Evolutionary conservation across 2,329 filamentous ascomycete species (phyloP).

Genomic region (Penicillium thymicola): DNA sequence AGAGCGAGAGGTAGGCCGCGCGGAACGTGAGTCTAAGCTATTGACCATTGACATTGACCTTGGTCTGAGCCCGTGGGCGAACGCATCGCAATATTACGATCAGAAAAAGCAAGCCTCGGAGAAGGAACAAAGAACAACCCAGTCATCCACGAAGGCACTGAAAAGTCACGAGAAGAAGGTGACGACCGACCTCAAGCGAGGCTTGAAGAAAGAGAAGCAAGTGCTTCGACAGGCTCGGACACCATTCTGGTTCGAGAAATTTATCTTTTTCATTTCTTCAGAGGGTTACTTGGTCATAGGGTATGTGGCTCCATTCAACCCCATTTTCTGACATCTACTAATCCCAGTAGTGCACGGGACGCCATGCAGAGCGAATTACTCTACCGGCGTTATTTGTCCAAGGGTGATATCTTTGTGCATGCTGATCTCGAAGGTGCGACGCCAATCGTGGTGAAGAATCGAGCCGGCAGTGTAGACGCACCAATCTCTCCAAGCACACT

Average conservation of each 20-base stretch:
- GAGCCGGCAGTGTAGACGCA: conserved; percentile 69
- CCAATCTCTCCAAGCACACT: conserved; percentile 90
- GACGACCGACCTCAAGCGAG: conserved; percentile 76
- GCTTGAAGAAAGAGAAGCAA: conserved; percentile 87
- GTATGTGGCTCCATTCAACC: conserved; percentile 25
- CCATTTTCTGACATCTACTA: conserved; percentile 3
- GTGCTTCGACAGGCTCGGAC: conserved; percentile 77
- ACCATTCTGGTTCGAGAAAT: conserved; percentile 96
- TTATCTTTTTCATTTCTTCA: conserved; percentile 89
- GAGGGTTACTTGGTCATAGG: conserved; percentile 91
- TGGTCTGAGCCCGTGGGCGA: conserved; percentile 76
- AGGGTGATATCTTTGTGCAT: conserved; percentile 88
- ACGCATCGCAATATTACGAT: conserved; percentile 87
- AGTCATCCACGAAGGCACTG: conserved; percentile 76
- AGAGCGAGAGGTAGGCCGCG: conserved; percentile 22
- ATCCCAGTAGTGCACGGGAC: conserved; percentile 64
- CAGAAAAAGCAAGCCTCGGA: conserved; percentile 78
- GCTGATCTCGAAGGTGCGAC: conserved; percentile 83
- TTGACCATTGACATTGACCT: conserved; percentile 83
- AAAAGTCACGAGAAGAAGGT: conserved; percentile 92
- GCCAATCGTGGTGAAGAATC: conserved; percentile 88
- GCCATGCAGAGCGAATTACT: conserved; percentile 85
- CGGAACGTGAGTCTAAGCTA: conserved; percentile 35
- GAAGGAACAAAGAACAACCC: conserved; percentile 82
- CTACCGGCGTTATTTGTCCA: conserved; percentile 81